Conservation (phyloP, 257 asterid genomes). For the Penstemon newberryi region DNA sequence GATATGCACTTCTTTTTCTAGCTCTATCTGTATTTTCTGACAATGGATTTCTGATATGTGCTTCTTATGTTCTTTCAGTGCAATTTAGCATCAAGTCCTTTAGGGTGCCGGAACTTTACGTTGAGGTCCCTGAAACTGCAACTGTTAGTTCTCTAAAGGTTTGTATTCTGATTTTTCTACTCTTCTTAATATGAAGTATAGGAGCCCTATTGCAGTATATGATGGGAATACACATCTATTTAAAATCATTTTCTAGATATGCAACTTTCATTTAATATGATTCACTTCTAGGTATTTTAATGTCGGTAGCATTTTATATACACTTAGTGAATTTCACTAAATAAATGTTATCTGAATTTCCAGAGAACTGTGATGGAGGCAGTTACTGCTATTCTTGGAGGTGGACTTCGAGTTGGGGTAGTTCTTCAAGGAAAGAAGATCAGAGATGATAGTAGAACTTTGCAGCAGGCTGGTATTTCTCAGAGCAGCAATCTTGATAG, state of each 20-base stretch:
- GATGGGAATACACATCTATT: neutral
- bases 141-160: slow-evolving; percentile 95
- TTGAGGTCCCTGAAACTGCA: slow-evolving; percentile 92
- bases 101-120: slow-evolving; percentile 88
- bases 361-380: slow-evolving; percentile 85
- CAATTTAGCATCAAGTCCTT: slow-evolving; percentile 87
- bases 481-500: slow-evolving; percentile 50
- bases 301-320: slow-evolving; percentile 6
- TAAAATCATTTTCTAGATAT: neutral
- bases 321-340: slow-evolving; percentile 13
- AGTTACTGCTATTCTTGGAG: slow-evolving; percentile 59
- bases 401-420: slow-evolving; percentile 69
- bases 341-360: slow-evolving; percentile 16
- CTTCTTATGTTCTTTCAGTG: slow-evolving; percentile 51
- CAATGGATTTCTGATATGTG: slow-evolving; percentile 21
- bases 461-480: slow-evolving; percentile 74
- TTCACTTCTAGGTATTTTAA: neutral
- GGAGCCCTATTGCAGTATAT: neutral
- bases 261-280: slow-evolving; percentile 8
- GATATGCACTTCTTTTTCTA: slow-evolving; percentile 9
- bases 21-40: slow-evolving; percentile 10
- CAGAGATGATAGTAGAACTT: slow-evolving; percentile 63
- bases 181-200: slow-evolving; percentile 5
- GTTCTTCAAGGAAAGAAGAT: slow-evolving; percentile 76
- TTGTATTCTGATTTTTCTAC: slow-evolving; percentile 21